phyloP scores from a whole-genome alignment of 192 early-diverging fungal genomes.

The Bifiguratus adelaidae region DNA sequence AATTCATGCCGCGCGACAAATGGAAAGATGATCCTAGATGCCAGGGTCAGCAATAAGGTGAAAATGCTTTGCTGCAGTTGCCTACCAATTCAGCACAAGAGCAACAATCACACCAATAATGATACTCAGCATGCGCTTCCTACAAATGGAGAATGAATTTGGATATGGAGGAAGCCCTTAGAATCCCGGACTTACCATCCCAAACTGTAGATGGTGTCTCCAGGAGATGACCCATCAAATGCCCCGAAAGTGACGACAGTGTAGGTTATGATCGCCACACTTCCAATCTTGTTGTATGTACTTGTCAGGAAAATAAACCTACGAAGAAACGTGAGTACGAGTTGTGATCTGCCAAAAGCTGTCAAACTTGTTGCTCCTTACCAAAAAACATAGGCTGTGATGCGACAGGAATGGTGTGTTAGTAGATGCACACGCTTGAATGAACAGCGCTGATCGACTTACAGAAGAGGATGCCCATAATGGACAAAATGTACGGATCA shows the following conservation, averaged over 20 bases:
- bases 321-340: background rate
- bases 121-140: conserved; percentile 39
- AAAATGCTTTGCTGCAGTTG: background rate
- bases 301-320: conserved; percentile 20
- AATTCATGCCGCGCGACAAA: conserved; percentile 63
- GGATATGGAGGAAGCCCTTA: background rate
- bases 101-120: conserved; percentile 47
- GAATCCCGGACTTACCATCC: conserved; percentile 14
- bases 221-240: conserved; percentile 9
- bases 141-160: background rate
- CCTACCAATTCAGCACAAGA: conserved; percentile 32
- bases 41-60: background rate
- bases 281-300: conserved; percentile 17
- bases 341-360: no score
- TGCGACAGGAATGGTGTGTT: no score
- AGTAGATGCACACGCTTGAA: no score
- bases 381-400: no score
- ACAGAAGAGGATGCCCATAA: conserved; percentile 20
- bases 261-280: conserved; percentile 14
- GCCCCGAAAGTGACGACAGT: conserved; percentile 16
- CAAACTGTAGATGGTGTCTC: conserved; percentile 11
- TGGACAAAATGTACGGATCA: conserved; percentile 12
- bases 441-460: background rate
- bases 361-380: no score
- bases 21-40: conserved; percentile 46